Base-by-base conservation (phyloP, 2,329 filamentous ascomycete genomes). In the Lizonia empirigonia region DNA sequence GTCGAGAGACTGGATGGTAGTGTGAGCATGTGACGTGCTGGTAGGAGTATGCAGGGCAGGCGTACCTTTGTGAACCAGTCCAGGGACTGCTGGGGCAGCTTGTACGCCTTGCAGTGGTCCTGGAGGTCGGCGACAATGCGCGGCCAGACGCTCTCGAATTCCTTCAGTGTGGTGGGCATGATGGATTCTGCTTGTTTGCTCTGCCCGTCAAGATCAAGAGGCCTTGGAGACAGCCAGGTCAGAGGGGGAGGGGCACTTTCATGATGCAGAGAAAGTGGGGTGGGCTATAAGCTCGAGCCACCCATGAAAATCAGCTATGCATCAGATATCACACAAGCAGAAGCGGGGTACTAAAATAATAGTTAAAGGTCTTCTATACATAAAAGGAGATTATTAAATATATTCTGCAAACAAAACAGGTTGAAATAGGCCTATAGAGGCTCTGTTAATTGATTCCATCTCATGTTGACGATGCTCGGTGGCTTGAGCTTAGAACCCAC, bases 61-160 rank as follows among this genome's bases (percentile, higher is more conserved):
- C 4, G 24, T 72, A 94, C 91, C 78, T 86, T 84, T 76, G 90
- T 86, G 76, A 91, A 92, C 93, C 93, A 97, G 67, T 90, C 82
- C 53, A 93, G 77, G 56, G 91, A 88, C 74, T 89, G 83, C 63
- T 88, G 76, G 45, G 94, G 92, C 23, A 97, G 81, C 55, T 92
- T 91, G 80, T 95, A 96, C 67, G 84, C 80, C 72, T 85, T 83
- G 63, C 88, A 89, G 78, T 94, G 86, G 58, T 85, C 85, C 63
- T 92, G 82, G 50, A 99, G 80, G 68, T 91, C 90, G 72, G 90
- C 83, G 68, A 92, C 85, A 60, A 99, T 85, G 75, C 87, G 87
- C 48, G 91, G 90, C 79, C 92, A 97, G 72, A 97, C 84, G 36
- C 85, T 80, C 82, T 97, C 91, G 74, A 99, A 99, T 69, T 96